These are phyloP conservation scores for Penicillium sp. DNA, from an alignment of 2,329 filamentous ascomycete species.

Conservation along the genomic window DNA sequence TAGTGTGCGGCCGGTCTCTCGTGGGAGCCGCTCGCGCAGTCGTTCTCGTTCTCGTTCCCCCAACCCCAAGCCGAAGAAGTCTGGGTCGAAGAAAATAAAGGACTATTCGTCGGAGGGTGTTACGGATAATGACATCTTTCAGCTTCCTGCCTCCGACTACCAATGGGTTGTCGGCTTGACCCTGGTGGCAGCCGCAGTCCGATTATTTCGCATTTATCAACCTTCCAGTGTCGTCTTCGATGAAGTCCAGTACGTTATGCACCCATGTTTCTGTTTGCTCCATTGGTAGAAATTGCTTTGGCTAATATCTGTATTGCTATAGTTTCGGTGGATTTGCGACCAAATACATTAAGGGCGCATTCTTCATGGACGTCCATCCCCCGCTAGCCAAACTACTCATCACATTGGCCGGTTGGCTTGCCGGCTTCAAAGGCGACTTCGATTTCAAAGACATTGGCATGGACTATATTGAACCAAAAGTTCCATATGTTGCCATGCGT, in stretches of 20 bases:
- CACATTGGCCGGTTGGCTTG: constrained; percentile 88
- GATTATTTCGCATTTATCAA: constrained; percentile 93
- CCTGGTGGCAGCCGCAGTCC: constrained; percentile 70
- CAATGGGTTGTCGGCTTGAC: constrained; percentile 70
- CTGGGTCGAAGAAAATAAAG: constrained; percentile 25
- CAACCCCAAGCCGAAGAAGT: constrained; percentile 35
- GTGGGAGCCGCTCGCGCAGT: constrained; percentile 33
- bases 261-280: constrained; percentile 2
- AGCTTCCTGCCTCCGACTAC: constrained; percentile 80
- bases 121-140: constrained; percentile 85
- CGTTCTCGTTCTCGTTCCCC: constrained; percentile 29
- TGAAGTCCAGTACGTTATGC: constrained; percentile 82
- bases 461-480: constrained; percentile 90
- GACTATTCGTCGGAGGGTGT: constrained; percentile 54
- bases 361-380: constrained; percentile 99
- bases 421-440: constrained; percentile 91
- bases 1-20: constrained; percentile 32
- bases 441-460: constrained; percentile 99
- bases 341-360: constrained; percentile 98
- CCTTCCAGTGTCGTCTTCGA: constrained; percentile 97
- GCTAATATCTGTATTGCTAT: background rate
- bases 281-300: constrained; percentile 5
- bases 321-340: constrained; percentile 97
- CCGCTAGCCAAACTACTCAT: constrained; percentile 95
- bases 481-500: constrained; percentile 97